Percentiles rank a stretch among this genome's conserved stretches.
phyloP scores from a whole-genome alignment of 2,329 filamentous ascomycete genomes.

The Fusarium ramigenum region DNA sequence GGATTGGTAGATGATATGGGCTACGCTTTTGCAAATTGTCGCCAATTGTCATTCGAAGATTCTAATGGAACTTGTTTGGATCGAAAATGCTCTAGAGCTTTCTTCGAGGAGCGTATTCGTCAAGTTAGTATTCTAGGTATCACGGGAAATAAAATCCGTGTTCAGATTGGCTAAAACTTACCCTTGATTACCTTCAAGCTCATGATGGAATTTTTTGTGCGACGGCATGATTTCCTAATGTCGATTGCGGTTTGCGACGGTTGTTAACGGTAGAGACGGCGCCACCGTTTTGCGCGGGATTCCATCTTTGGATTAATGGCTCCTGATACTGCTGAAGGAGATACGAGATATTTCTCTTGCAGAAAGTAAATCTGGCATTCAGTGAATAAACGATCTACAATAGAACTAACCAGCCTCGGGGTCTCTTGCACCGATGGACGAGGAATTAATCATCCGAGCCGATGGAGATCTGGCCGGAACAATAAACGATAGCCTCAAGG shows the following conservation, averaged over 20 bases:
- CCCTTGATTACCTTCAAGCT: not conserved
- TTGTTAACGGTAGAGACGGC: constrained; percentile 25
- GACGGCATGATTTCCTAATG: constrained; percentile 20
- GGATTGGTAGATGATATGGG: not conserved
- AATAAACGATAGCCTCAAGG: constrained; percentile 2
- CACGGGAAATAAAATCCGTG: constrained; percentile 18
- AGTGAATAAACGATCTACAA: not conserved
- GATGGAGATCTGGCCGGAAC: constrained; percentile 1
- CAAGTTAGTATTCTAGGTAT: constrained; percentile 19
- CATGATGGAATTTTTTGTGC: constrained; percentile 6
- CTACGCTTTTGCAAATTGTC: not conserved
- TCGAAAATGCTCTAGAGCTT: not conserved
- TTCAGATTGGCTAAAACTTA: constrained; percentile 24
- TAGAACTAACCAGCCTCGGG: constrained; percentile 11
- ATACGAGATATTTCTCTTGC: not conserved
- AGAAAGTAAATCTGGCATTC: not conserved
- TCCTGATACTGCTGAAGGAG: not conserved
- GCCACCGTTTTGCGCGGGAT: not conserved
- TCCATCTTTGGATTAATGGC: not conserved
- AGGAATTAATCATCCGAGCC: constrained; percentile 15
- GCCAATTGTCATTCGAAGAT: not conserved
- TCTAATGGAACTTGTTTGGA: not conserved
- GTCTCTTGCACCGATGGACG: constrained; percentile 15
- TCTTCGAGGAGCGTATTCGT: not conserved
- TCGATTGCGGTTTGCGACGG: constrained; percentile 33